A percentile compares a stretch with the other conserved stretches of the same genome.
phyloP scores from a whole-genome alignment of 768 basidiomycete genomes.

The Collybia nuda region DNA sequence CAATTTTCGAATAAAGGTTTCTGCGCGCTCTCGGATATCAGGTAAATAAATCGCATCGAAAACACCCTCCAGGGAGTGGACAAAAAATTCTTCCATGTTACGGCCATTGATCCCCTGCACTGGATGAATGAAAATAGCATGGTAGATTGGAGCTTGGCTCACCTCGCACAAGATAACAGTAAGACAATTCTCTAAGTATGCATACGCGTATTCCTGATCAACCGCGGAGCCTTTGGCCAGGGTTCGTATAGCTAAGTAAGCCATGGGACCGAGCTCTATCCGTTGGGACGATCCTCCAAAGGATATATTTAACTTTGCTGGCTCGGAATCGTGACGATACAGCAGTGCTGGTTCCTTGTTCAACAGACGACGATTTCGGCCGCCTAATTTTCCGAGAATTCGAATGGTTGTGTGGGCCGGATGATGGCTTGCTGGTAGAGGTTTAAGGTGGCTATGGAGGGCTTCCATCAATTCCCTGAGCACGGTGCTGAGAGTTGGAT shows the following conservation, averaged over 20 bases:
- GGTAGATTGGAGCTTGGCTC: constrained; percentile 10
- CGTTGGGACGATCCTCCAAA: constrained; percentile 67
- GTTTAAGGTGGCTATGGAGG: constrained; percentile 87
- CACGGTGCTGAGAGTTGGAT: constrained; percentile 92
- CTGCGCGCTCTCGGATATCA: constrained; percentile 70
- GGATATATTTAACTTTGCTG: constrained; percentile 69
- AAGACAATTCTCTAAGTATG: constrained; percentile 68
- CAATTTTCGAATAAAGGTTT: constrained; percentile 66
- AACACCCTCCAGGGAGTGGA: constrained; percentile 68
- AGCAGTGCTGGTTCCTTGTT: constrained; percentile 76
- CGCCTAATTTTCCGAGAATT: constrained; percentile 95
- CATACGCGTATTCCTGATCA: constrained; percentile 61
- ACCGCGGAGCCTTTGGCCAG: constrained; percentile 49
- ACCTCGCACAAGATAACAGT: constrained; percentile 81
- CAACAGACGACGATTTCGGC: constrained; percentile 85
- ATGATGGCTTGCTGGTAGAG: constrained; percentile 83
- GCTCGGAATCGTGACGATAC: constrained; percentile 68
- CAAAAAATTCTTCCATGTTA: constrained; percentile 75
- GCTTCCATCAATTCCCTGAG: constrained; percentile 94
- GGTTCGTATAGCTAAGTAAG: constrained; percentile 62
- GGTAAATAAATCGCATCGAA: constrained; percentile 73
- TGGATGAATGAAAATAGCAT: constrained; percentile 1
- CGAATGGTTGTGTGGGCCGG: constrained; percentile 94
- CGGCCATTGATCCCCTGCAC: constrained; percentile 67
- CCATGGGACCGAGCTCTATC: constrained; percentile 67